Evolutionary conservation across 176 grass and related monocot genomes (phyloP), one percentile per base, ranked within the genome.

Genomic region (Microstegium vimineum): DNA sequence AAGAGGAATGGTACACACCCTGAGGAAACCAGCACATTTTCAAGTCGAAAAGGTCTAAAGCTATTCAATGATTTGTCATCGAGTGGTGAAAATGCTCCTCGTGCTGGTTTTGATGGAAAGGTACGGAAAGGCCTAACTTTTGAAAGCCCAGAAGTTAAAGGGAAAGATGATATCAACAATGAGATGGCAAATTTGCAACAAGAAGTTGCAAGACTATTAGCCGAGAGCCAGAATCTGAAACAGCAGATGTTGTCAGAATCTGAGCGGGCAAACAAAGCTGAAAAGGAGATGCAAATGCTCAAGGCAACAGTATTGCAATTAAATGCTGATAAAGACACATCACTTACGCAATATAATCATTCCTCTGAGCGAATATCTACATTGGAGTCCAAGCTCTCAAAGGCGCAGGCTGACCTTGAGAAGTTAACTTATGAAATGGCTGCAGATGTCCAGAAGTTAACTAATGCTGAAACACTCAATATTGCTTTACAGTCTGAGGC

Each of bases 1-100:
- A 93, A 93, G 70, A 87, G 89, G 83, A 98, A 89, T 88, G 87
- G 69, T 75, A 84, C 89, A 75, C 81, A 91, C 89, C 76, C 89
- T 82, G 87, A 95, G 77, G 87, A 89, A 85, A 77, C 51, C 41
- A 88, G 71, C 75, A 23, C 77, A 41, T 61, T 87, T 40, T 61
- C 89, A 65, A 94, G 81, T 74, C 64, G 63, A 70, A 84, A 89
- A 82, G 87, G 86, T 65, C 77, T 90, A 51, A 90, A 90, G 80
- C 83, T 88, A 76, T 88, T 88, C 75, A 90, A 81, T 73, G 88
- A 88, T 77, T 83, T 84, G 65, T 84, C 87, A 72, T 75, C 66
- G 17, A 73, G 40, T 60, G 35, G 32, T 57, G 88, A 93, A 88
- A 88, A 61, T 68, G 75, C 76, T 72, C 43, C 70, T 46, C 81